Evolutionary conservation across 2,329 filamentous ascomycete species (phyloP), one percentile per base, ranked within the genome.

Genomic region (Colletotrichum agaves): DNA sequence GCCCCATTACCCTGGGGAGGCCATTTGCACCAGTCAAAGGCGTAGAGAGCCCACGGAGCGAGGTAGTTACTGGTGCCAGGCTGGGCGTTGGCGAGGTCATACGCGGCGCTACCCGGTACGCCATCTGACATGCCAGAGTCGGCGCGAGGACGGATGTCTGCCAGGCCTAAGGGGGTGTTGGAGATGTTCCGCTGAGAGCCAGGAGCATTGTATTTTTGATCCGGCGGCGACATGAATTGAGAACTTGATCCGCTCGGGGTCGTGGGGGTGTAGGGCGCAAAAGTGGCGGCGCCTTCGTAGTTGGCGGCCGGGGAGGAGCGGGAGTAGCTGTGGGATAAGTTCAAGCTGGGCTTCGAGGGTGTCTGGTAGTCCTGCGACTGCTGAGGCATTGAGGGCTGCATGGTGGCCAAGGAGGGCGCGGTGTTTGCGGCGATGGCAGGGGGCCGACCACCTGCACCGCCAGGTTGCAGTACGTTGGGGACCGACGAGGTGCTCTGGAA

Each of bases 21-120:
- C 95, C 96, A 99, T 80, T 99, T 99, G 83, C 96, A 99, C 96
- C 96, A 99, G 81, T 99, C 96, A 74, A 97, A 95, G 12, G 96
- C 95, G 78, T 98, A 99, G 62, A 97, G 90, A 13, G 94, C 91
- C 93, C 96, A 99, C 0, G 95, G 94, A 4, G 95, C 94, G 70
- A 97, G 82, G 76, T 98, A 97, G 78, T 95, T 98, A 84, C 93
- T 97, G 71, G 95, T 97, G 76, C 92, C 79, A 76, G 91, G 78
- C 79, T 88, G 83, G 70, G 88, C 77, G 76, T 88, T 87, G 70
- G 88, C 87, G 58, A 89, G 84, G 74, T 94, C 92, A 75, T 91
- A 91, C 58, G 87, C 83, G 46, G 85, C 72, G 79, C 84, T 78
- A 79, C 90, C 90, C 46, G 89, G 84, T 13, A 87, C 82, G 56